Evolutionary conservation across 2,329 filamentous ascomycete genomes (phyloP).

Genomic region (Ciborinia camelliae): DNA sequence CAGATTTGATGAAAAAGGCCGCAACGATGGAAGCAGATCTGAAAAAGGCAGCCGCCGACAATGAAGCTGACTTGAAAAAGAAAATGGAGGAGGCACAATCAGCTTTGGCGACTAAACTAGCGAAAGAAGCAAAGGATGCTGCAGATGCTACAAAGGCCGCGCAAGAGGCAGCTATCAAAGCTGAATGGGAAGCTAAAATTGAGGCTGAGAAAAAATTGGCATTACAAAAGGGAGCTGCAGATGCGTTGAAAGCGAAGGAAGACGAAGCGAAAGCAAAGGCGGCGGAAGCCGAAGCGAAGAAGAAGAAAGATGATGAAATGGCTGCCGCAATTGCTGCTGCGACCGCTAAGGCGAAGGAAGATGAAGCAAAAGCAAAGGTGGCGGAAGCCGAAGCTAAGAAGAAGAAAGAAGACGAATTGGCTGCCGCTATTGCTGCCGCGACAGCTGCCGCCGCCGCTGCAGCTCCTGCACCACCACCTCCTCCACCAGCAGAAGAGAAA

Average conservation of each 20-base stretch:
- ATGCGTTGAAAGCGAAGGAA: slow-evolving; percentile 34
- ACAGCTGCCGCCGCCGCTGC: slow-evolving; percentile 41
- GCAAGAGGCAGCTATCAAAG: slow-evolving; percentile 43
- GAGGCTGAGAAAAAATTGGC: slow-evolving; percentile 26
- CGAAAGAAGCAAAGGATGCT: slow-evolving; percentile 34
- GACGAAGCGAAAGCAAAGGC: slow-evolving; percentile 45
- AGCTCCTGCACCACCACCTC: slow-evolving; percentile 12
- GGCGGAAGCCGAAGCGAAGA: slow-evolving; percentile 47
- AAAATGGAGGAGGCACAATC: slow-evolving; percentile 19
- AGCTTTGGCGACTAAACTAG: slow-evolving; percentile 14
- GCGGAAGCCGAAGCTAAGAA: slow-evolving; percentile 48
- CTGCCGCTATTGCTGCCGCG: slow-evolving; percentile 39
- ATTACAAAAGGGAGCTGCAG: slow-evolving; percentile 31
- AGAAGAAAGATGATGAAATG: slow-evolving; percentile 33
- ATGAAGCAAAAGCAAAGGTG: slow-evolving; percentile 45
- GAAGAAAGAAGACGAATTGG: slow-evolving; percentile 28
- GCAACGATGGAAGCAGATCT: slow-evolving; percentile 37
- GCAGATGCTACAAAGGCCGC: slow-evolving; percentile 33
- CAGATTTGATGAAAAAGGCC: slow-evolving; percentile 37
- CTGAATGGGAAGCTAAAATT: slow-evolving; percentile 46
- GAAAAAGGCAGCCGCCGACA: slow-evolving; percentile 38
- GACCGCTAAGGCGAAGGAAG: slow-evolving; percentile 41
- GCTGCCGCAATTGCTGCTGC: slow-evolving; percentile 38
- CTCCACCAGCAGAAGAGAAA: slow-evolving; percentile 38
- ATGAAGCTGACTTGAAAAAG: slow-evolving; percentile 19